Evolutionary conservation across 805 yeast species (phyloP).

Genomic region (Yamadazyma laniorum): DNA sequence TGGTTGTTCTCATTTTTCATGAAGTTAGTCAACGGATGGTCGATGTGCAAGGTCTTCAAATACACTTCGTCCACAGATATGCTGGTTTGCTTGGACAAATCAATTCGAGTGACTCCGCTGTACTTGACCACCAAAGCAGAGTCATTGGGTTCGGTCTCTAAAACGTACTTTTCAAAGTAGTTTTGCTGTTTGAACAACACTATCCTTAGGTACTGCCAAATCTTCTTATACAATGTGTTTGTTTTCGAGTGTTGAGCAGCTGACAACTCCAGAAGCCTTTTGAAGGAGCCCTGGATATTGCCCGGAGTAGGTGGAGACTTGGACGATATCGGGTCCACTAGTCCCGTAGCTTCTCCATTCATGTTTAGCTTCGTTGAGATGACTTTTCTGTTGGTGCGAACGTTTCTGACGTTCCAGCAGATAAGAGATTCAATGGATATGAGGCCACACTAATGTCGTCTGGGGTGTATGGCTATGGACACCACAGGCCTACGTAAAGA

Average conservation of each 20-base stretch:
- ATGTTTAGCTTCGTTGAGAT: no score
- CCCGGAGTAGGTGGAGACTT: no score
- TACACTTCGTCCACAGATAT: conserved; percentile 34
- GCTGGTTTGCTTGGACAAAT: conserved; percentile 20
- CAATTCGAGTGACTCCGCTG: conserved; percentile 38
- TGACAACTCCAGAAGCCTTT: conserved; percentile 1
- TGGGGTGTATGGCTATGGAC: no score
- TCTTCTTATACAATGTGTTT: conserved; percentile 19
- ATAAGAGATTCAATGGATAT: no score
- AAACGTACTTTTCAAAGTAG: conserved; percentile 42
- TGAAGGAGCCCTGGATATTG: conserved; percentile 6
- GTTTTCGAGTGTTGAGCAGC: conserved; percentile 18
- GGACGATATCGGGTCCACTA: no score
- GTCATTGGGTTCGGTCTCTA: conserved; percentile 50
- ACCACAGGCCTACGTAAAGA: no score
- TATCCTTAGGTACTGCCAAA: conserved; percentile 26
- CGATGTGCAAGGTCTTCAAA: conserved; percentile 44
- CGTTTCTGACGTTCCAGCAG: no score
- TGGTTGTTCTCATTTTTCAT: conserved; percentile 26
- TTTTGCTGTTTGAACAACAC: conserved; percentile 19
- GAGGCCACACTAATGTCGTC: no score
- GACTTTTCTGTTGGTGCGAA: no score
- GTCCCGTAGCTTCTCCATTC: no score
- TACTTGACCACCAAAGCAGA: conserved; percentile 53
- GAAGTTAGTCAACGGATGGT: conserved; percentile 46